Conservation (phyloP, 805 yeast genomes). For the Saturnispora ahearnii region DNA sequence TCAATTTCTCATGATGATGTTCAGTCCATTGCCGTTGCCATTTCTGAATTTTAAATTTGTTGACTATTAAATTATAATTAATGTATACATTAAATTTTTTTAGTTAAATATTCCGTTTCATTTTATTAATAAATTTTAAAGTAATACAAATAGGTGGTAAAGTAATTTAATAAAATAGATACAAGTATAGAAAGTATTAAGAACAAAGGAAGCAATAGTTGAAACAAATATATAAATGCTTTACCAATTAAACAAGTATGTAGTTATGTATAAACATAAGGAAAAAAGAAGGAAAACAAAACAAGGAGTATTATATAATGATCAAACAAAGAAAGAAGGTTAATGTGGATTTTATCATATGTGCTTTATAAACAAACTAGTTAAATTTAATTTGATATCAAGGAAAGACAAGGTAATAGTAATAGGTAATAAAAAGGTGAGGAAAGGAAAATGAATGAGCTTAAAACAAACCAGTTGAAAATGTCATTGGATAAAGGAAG, state of each 20-base stretch:
- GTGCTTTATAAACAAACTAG: not conserved
- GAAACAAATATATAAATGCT: not conserved
- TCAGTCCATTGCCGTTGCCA: constrained; percentile 97
- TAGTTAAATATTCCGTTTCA: not conserved
- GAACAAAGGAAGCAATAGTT: not conserved
- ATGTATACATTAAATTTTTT: not conserved
- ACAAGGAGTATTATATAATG: not conserved
- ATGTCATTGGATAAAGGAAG: not conserved
- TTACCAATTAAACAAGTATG: not conserved
- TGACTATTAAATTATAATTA: not conserved
- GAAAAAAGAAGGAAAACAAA: not conserved
- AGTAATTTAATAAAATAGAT: not conserved
- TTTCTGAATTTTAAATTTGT: constrained; percentile 41
- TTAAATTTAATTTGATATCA: too few species aligned
- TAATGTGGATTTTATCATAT: not conserved
- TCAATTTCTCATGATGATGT: constrained; percentile 94
- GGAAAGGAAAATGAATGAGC: not conserved
- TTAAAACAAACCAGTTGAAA: not conserved
- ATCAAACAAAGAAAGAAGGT: not conserved
- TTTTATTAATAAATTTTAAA: not conserved
- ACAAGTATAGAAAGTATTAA: not conserved
- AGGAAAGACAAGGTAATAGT: too few species aligned
- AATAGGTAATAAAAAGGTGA: not conserved
- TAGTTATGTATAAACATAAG: not conserved
- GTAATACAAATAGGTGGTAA: not conserved